Percentiles rank a stretch among this genome's conserved stretches.
phyloP scores from a whole-genome alignment of 2,329 filamentous ascomycete species.

The Fusarium nurragi region DNA sequence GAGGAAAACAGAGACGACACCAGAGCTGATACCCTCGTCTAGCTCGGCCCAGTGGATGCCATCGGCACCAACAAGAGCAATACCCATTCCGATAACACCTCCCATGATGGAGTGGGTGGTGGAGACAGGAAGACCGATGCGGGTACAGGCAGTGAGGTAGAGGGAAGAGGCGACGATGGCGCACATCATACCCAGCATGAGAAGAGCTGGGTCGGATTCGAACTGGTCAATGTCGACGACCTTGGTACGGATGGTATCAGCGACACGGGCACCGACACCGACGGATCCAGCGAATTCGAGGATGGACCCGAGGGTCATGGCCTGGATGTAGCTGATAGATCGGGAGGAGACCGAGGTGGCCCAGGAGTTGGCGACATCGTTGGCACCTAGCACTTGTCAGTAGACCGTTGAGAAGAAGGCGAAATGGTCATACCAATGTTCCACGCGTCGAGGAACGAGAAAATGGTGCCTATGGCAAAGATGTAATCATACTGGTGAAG shows the following conservation, averaged over 20 bases:
- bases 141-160: constrained; percentile 66
- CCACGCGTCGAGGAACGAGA: constrained; percentile 71
- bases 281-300: constrained; percentile 71
- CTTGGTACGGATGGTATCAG: constrained; percentile 70
- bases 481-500: constrained; percentile 68
- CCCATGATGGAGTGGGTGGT: constrained; percentile 71
- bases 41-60: constrained; percentile 65
- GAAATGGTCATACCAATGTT: constrained; percentile 62
- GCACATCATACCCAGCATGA: constrained; percentile 69
- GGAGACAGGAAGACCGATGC: constrained; percentile 65
- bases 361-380: constrained; percentile 81
- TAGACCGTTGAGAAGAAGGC: not conserved
- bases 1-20: constrained; percentile 65
- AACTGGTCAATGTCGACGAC: constrained; percentile 64
- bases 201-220: constrained; percentile 58
- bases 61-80: constrained; percentile 61
- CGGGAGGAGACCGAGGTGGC: constrained; percentile 78
- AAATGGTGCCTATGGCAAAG: constrained; percentile 71
- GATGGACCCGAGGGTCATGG: constrained; percentile 65
- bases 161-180: constrained; percentile 62
- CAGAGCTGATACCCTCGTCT: constrained; percentile 49
- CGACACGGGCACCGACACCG: constrained; percentile 68
- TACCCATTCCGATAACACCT: constrained; percentile 68
- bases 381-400: constrained; percentile 36
- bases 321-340: constrained; percentile 69